Base-by-base conservation (phyloP, 148 eudicot genomes). In the Amaranthus hypochondriacus region DNA sequence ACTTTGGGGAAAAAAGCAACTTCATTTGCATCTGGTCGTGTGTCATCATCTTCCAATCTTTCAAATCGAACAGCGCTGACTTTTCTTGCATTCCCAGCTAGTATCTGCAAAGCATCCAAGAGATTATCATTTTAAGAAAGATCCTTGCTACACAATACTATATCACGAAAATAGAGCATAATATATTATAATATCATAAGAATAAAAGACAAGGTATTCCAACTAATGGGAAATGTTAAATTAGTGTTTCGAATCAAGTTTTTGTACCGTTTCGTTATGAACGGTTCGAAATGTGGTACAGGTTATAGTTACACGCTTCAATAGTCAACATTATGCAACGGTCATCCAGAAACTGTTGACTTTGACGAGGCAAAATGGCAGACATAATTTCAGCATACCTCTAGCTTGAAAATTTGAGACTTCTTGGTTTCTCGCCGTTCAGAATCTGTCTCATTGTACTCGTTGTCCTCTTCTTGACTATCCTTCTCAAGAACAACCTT, bases 401-500 rank as follows among this genome's bases (percentile, higher is more conserved):
- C 97, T 70, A 94, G 85, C 82, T 86, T 94, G 70, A 84, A 94
- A 60, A 78, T 76, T 73, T 88, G 96, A 71, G 80, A 78, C 71
- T 81, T 94, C 54, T 86, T 87, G 42, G 82, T 80, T 56, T 85
- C 88, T 78, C 77, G 79, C 5, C 85, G 86, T 70, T 88, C 87
- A 53, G 91, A 68, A 75, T 91, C 97, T 56, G 67, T 77, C 75
- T 83, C 96, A 42, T 76, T 67, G 72, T 88, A 86, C 51, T 90
- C 86, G 28, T 74, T 78, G 70, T 71, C 77, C 65, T 88, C 97
- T 71, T 90, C 97, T 77, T 73, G 69, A 71, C 82, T 86, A 65
- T 66, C 93, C 80, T 83, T 92, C 78, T 90, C 97, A 77, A 95
- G 89, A 50, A 87, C 82, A 67, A 95, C 89, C 83, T 86, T 90